phyloP scores from a whole-genome alignment of 495 filamentous ascomycete genomes.

The Apodospora peruviana region DNA sequence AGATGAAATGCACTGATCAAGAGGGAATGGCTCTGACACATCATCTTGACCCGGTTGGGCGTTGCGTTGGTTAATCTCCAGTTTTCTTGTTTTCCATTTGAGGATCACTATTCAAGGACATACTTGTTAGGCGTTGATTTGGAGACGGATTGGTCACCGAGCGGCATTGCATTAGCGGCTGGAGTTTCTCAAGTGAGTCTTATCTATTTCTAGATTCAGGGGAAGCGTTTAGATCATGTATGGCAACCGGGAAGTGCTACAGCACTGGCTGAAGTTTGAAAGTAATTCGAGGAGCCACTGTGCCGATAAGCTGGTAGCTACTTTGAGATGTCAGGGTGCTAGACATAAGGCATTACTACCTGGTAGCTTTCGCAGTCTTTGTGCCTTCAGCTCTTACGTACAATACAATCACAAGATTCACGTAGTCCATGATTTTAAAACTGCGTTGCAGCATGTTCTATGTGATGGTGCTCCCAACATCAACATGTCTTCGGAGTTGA shows the following conservation, averaged over 20 bases:
- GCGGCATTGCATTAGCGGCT: slow-evolving; percentile 19
- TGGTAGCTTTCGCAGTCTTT: too few relatives aligned
- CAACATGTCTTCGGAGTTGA: too few relatives aligned
- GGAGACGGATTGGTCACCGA: slow-evolving; percentile 12
- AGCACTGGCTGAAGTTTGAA: too few relatives aligned
- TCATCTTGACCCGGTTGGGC: neutral
- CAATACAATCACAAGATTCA: too few relatives aligned
- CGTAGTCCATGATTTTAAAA: too few relatives aligned
- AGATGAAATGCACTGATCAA: neutral
- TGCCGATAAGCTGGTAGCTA: too few relatives aligned
- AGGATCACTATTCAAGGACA: neutral
- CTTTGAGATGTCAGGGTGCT: too few relatives aligned
- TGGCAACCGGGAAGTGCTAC: neutral
- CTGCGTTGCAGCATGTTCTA: too few relatives aligned
- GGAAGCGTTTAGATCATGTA: neutral
- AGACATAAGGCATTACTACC: too few relatives aligned
- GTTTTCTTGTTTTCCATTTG: neutral
- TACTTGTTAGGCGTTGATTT: slow-evolving; percentile 9
- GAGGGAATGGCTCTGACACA: neutral
- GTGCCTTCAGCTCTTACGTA: too few relatives aligned
- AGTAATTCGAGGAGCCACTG: too few relatives aligned
- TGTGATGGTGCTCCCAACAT: too few relatives aligned
- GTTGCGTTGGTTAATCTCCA: neutral
- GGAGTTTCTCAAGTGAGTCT: slow-evolving; percentile 17
- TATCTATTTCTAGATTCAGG: neutral